Evolutionary conservation across 257 asterid species (phyloP), one percentile per base, ranked within the genome.

Genomic region (Solanum tarijense): DNA sequence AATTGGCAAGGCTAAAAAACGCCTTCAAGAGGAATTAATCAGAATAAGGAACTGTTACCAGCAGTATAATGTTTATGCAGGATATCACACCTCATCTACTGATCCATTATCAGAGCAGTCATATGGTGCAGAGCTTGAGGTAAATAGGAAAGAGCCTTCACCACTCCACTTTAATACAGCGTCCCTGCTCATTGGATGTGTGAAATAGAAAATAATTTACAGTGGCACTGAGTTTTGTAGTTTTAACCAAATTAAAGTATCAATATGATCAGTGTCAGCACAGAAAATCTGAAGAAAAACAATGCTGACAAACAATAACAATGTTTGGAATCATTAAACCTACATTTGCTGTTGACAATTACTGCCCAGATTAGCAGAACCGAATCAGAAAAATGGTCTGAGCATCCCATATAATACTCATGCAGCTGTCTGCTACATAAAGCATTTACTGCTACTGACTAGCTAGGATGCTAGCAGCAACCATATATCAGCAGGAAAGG

Each of bases 51-150:
- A 66, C 58, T 43, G 85, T 76, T 73, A 75, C 36, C 43, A 65
- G 82, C 76, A 87, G 78, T 83, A 82, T 73, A 91, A 73, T 84
- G 88, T 55, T 65, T 41, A 81, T 83, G 89, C 81, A 91, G 76
- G 91, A 90, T 78, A 79, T 79, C 88, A 90, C 91, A 97, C 99
- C 99, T 97, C 99, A 86, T 97, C 95, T 90, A 98, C 93, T 71
- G 89, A 74, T 86, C 99, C 99, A 88, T 96, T 96, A 88, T 97
- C 95, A 29, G 87, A 91, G 96, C 99, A 93, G 92, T 96, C 98
- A 89, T 93, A 97, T 41, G 94, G 97, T 86, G 98, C 99, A 27
- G 99, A 96, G 92, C 99, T 96, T 78, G 99, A 97, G 88, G 98
- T 97, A 88, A 97, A 95, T 21, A 97, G 89, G 92, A 97, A 97